phyloP scores from a whole-genome alignment of 1,284 basidiomycete genomes.

The Albatrellus sp. region DNA sequence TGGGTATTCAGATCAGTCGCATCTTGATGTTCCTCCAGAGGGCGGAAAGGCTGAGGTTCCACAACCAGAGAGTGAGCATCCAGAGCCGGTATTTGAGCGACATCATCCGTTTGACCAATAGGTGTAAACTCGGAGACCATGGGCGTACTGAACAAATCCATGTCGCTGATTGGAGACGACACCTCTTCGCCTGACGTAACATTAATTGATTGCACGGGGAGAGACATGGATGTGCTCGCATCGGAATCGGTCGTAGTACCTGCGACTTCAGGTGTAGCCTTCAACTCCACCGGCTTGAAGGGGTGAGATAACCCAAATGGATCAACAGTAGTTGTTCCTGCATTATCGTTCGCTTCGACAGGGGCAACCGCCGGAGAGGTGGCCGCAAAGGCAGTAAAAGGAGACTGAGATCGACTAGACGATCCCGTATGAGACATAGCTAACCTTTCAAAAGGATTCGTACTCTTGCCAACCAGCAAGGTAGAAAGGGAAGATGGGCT shows the following conservation, averaged over 20 bases:
- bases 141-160: conserved; percentile 50
- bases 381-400: conserved; percentile 39
- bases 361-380: conserved; percentile 15
- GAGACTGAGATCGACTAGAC: conserved; percentile 39
- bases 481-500: conserved; percentile 21
- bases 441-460: conserved; percentile 88
- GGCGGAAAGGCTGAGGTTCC: conserved; percentile 20
- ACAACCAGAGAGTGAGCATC: conserved; percentile 33
- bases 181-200: conserved; percentile 9
- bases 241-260: conserved; percentile 16
- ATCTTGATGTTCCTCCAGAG: conserved; percentile 11
- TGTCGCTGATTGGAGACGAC: conserved; percentile 26
- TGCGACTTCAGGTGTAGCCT: conserved; percentile 12
- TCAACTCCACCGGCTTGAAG: conserved; percentile 19
- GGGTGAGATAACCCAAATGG: conserved; percentile 49
- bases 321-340: conserved; percentile 23
- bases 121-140: conserved; percentile 21
- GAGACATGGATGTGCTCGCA: conserved; percentile 4
- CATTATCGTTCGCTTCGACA: conserved; percentile 8
- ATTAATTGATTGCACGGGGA: conserved; percentile 1
- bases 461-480: conserved; percentile 49
- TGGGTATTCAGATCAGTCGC: conserved; percentile 40
- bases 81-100: conserved; percentile 14
- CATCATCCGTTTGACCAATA: not conserved
- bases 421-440: conserved; percentile 29